Percentiles rank a stretch among this genome's conserved stretches.
These are phyloP conservation scores for Sisymbrium altissimum DNA, from an alignment of 345 rosid species.

Conservation along the genomic window DNA sequence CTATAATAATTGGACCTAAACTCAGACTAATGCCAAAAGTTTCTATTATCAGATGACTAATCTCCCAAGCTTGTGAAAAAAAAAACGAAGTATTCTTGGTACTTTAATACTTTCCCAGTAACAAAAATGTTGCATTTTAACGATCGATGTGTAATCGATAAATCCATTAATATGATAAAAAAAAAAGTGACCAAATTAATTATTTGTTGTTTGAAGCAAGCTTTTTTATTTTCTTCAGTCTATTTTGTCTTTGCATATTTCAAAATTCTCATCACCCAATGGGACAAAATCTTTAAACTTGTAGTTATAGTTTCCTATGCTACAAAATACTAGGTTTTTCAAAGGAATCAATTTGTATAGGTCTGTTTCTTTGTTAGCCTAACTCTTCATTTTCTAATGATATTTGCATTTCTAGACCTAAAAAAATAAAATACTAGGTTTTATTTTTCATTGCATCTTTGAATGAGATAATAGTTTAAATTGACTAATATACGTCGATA, in stretches of 20 bases:
- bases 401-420: too few species aligned
- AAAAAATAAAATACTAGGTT: not conserved
- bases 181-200: too few species aligned
- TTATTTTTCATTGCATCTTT: not conserved
- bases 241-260: not conserved
- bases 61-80: not conserved
- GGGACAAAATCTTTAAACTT: not conserved
- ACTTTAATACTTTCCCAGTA: not conserved
- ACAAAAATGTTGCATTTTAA: not conserved
- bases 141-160: not conserved
- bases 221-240: not conserved
- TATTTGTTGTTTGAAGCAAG: not conserved
- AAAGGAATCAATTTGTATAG: too few species aligned
- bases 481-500: not conserved
- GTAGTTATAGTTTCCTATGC: not conserved
- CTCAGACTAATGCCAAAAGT: not conserved
- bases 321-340: not conserved
- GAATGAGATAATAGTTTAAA: not conserved
- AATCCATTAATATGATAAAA: not conserved
- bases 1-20: not conserved
- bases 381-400: too few species aligned
- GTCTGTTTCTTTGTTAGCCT: too few species aligned
- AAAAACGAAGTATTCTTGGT: not conserved
- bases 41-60: not conserved
- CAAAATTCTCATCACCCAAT: not conserved